These are phyloP conservation scores for Cercospora zeae-maydis DNA, from an alignment of 2,329 filamentous ascomycete genomes.

Conservation along the genomic window DNA sequence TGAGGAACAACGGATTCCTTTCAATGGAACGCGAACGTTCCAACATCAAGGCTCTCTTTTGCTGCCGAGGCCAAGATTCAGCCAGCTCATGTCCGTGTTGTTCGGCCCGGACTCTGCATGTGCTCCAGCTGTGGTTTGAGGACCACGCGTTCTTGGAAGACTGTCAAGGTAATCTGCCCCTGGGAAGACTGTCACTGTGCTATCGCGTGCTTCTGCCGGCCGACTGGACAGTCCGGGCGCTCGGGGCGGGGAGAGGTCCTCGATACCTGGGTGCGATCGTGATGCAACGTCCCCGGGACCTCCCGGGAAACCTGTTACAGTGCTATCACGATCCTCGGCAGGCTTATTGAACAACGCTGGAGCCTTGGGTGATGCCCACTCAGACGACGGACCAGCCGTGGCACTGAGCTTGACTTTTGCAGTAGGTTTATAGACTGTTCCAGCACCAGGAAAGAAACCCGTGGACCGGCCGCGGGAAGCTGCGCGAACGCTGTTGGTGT, in stretches of 20 bases:
- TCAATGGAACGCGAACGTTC: neutral
- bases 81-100: conserved; percentile 68
- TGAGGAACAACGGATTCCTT: neutral
- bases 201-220: conserved; percentile 31
- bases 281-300: neutral
- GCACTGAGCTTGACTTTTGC: conserved; percentile 28
- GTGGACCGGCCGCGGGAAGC: conserved; percentile 48
- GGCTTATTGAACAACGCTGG: conserved; percentile 15
- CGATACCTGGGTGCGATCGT: neutral
- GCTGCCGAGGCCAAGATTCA: conserved; percentile 56
- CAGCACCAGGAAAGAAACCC: conserved; percentile 42
- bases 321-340: conserved; percentile 31
- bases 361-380: conserved; percentile 25
- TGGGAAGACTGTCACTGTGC: conserved; percentile 38
- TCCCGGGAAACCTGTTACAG: conserved; percentile 38
- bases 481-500: conserved; percentile 45
- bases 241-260: conserved; percentile 12
- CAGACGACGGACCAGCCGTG: conserved; percentile 25
- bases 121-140: conserved; percentile 35
- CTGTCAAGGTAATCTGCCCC: conserved; percentile 29
- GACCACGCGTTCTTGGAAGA: conserved; percentile 35
- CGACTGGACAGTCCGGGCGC: conserved; percentile 14
- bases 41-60: neutral
- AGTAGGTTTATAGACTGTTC: conserved; percentile 29
- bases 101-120: conserved; percentile 32